A percentile compares a stretch with the other conserved stretches of the same genome.
Conservation (phyloP, 208 protist genomes). For the Kentomonas sorsogonicus region DNA sequence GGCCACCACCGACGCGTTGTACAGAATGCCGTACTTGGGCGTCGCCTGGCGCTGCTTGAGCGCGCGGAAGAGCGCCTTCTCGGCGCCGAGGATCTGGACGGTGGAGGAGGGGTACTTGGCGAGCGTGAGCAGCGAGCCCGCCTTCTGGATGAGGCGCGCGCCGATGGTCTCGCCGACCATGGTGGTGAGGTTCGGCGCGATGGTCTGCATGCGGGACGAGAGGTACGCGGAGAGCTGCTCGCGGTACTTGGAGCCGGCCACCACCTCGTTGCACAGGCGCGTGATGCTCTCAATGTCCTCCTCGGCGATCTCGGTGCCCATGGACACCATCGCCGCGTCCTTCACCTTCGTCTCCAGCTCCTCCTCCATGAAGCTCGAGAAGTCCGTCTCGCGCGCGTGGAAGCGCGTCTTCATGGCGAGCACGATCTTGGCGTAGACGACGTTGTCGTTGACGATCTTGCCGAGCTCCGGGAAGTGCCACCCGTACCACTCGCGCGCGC, state of each 20-base stretch:
- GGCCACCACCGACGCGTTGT: slow-evolving; percentile 97
- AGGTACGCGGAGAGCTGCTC: slow-evolving; percentile 96
- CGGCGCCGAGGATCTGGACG: slow-evolving; percentile 99
- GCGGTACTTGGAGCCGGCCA: slow-evolving; percentile 92
- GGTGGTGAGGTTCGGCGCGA: slow-evolving; percentile 98
- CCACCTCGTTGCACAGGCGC: slow-evolving; percentile 89
- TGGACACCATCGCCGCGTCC: slow-evolving; percentile 97
- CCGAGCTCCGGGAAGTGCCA: slow-evolving; percentile 99
- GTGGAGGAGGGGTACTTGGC: slow-evolving; percentile 99
- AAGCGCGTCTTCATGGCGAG: slow-evolving; percentile 87
- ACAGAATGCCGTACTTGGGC: slow-evolving; percentile 99
- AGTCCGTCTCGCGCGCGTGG: slow-evolving; percentile 88
- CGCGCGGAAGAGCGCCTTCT: slow-evolving; percentile 98
- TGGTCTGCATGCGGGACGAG: slow-evolving; percentile 96
- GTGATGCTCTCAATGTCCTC: slow-evolving; percentile 95
- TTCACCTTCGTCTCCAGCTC: slow-evolving; percentile 93
- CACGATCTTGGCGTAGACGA: slow-evolving; percentile 94
- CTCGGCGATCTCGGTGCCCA: slow-evolving; percentile 97
- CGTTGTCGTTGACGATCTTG: slow-evolving; percentile 97
- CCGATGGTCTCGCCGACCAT: slow-evolving; percentile 98
- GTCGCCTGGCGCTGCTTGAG: slow-evolving; percentile 99
- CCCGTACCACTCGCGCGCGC: slow-evolving; percentile 98
- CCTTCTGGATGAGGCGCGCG: slow-evolving; percentile 98
- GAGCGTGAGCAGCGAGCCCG: slow-evolving; percentile 96
- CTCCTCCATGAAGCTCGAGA: slow-evolving; percentile 95